phyloP scores from a whole-genome alignment of 129 eudicot species.

The Helianthus annuus region DNA sequence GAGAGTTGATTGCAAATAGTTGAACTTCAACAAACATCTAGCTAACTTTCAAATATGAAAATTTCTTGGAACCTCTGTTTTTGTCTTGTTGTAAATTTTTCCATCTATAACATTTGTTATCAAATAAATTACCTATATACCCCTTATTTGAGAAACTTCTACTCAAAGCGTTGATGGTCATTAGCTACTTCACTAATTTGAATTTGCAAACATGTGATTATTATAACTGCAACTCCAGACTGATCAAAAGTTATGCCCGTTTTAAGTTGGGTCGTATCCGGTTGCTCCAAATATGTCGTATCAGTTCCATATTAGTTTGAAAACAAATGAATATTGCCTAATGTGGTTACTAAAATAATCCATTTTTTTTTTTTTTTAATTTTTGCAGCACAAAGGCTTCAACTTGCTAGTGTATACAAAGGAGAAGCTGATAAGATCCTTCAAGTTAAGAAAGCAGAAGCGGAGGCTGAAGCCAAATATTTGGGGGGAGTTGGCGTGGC shows the following conservation, averaged over 20 bases:
- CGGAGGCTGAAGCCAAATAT: constrained; percentile 90
- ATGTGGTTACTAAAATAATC: not conserved
- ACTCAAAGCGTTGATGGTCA: not conserved
- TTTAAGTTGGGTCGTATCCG: too few relatives aligned
- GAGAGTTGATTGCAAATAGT: not conserved
- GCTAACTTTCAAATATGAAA: not conserved
- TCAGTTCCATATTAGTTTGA: not conserved
- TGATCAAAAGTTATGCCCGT: too few relatives aligned
- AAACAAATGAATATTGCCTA: not conserved
- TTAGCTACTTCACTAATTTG: not conserved
- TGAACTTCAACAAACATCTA: constrained; percentile 7
- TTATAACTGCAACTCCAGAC: not conserved
- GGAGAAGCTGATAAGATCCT: constrained; percentile 95
- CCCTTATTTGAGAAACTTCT: not conserved
- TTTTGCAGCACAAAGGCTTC: constrained; percentile 85
- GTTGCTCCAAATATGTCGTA: too few relatives aligned
- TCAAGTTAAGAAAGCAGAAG: constrained; percentile 86
- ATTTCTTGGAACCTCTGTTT: not conserved
- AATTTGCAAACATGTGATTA: constrained; percentile 1
- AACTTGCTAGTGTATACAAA: constrained; percentile 90
- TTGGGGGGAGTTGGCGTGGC: constrained; percentile 99
- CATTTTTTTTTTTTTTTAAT: not conserved
- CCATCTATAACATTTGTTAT: not conserved
- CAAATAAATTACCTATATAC: not conserved
- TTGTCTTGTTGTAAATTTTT: not conserved